Evolutionary conservation across 345 rosid species (phyloP), one percentile per base, ranked within the genome.

Genomic region (Syzygium grande): DNA sequence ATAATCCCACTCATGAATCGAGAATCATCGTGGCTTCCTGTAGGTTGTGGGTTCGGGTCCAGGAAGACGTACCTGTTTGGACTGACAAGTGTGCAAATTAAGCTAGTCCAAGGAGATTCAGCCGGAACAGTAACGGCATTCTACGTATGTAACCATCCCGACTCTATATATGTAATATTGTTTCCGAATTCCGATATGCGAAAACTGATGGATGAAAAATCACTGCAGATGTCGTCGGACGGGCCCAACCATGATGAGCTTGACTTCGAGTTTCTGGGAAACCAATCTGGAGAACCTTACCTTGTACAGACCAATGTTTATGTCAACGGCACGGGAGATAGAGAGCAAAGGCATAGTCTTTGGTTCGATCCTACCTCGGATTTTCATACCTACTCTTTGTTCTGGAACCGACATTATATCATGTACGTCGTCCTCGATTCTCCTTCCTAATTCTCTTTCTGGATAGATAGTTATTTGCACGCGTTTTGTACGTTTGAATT

Each of bases 201-300:
- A 73, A 73, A 73, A 73, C 13, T 73, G 49, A 73, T 46, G 9
- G 80, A 73, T 19, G 25, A 34, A 9, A 73, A 17, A 34, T 22
- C 80, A 11, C 12, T 30, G 41, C 86, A 89, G 90, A 86, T 86
- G 88, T 89, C 90, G 21, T 89, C 90, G 41, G 88, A 89, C 4
- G 88, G 88, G 22, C 90, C 88, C 21, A 89, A 84, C 59, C 90
- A 89, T 78, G 86, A 89, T 13, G 88, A 89, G 88, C 86, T 89
- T n/a, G 90, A 89, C 79, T 89, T 89, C 15, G 90, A 89, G 90
- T 89, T 89, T 55, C 88, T 89, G 12, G 90, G 90, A 1, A 89
- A 89, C 56, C 84, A 29, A 1, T 73, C 88, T 3, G 90, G 90
- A 51, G 90, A 89, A 54, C 90, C 88, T 30, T 89, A 89, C 90